Evolutionary conservation across 352 stramenopile species (phyloP).

Genomic region (Phytophthora rubi): DNA sequence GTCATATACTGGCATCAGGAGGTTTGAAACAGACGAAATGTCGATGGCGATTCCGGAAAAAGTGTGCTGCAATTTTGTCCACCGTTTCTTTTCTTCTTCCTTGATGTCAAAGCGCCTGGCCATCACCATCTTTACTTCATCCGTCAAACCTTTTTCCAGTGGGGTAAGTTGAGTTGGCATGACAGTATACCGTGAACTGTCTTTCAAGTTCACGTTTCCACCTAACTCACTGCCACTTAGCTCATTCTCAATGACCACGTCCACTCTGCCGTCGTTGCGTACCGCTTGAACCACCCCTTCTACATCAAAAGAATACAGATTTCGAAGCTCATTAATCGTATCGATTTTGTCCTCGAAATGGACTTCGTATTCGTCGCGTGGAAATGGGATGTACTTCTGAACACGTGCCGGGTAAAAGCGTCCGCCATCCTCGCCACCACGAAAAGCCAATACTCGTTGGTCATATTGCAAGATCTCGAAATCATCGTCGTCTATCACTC

Average conservation of each 20-base stretch:
- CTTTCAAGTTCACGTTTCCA: not conserved
- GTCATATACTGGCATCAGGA: constrained; percentile 33
- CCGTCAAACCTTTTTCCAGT: constrained; percentile 52
- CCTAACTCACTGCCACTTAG: not conserved
- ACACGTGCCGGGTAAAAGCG: constrained; percentile 68
- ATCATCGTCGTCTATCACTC: constrained; percentile 55
- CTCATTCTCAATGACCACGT: constrained; percentile 47
- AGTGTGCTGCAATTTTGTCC: constrained; percentile 43
- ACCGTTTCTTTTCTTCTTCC: constrained; percentile 26
- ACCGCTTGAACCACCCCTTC: constrained; percentile 59
- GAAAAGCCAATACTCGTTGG: constrained; percentile 73
- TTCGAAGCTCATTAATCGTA: constrained; percentile 64
- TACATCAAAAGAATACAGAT: constrained; percentile 65
- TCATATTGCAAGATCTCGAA: constrained; percentile 62
- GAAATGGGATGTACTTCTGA: constrained; percentile 57
- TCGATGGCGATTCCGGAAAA: constrained; percentile 53
- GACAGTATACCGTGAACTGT: constrained; percentile 11
- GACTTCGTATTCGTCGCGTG: constrained; percentile 55
- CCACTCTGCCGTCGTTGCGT: constrained; percentile 57
- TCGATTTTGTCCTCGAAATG: constrained; percentile 64
- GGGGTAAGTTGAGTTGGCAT: constrained; percentile 44
- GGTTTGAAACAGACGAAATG: constrained; percentile 51
- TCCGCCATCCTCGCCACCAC: constrained; percentile 54
- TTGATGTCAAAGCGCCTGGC: constrained; percentile 38
- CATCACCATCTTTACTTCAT: constrained; percentile 41